Evolutionary conservation across 768 basidiomycete genomes (phyloP), one percentile per base, ranked within the genome.

Genomic region (Boletus sp.): DNA sequence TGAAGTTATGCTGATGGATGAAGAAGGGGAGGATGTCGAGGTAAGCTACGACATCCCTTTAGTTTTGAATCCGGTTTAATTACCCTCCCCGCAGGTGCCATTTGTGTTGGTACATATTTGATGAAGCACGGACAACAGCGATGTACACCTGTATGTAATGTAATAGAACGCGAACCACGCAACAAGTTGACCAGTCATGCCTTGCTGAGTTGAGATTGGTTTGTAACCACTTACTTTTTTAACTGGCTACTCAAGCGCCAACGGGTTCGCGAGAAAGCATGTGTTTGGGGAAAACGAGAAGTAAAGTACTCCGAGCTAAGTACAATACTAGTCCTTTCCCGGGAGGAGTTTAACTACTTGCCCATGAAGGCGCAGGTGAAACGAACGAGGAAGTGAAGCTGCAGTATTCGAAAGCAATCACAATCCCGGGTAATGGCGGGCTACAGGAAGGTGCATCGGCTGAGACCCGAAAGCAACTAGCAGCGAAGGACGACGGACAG

Each of bases 1-100:
- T 14, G 97, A 98, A 75, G 85, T 98, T 47, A 96, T 98, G 93
- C 89, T 89, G 28, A 85, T 83, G 55, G 95, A 98, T 66, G 92
- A 93, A 67, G 83, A 91, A 12, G 93, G 84, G 50, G 96, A 98
- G 72, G 96, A 98, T 67, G 94, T 98, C 18, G 96, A 98, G 80
- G 94, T 91, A 63, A 53, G 76, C 41, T 35, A 15, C 28, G 7
- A 28, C 36, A 12, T 33, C 5, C 29, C 47, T 39, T 8, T 52
- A 11, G 14, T 33, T 49, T 24, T 29, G 29, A 63, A 47, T 60
- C 33, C 1, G 11, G 29, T 29, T 24, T 52, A 9, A 9, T 47
- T 10, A 54, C 52, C 52, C 5, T 48, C 15, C 36, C 30, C 36
- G 1, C 57, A 91, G 89, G 88, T 94, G 24, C 91, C 91, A 0